Base-by-base conservation (phyloP, 768 basidiomycete species). In the Gloeostereum incarnatum region DNA sequence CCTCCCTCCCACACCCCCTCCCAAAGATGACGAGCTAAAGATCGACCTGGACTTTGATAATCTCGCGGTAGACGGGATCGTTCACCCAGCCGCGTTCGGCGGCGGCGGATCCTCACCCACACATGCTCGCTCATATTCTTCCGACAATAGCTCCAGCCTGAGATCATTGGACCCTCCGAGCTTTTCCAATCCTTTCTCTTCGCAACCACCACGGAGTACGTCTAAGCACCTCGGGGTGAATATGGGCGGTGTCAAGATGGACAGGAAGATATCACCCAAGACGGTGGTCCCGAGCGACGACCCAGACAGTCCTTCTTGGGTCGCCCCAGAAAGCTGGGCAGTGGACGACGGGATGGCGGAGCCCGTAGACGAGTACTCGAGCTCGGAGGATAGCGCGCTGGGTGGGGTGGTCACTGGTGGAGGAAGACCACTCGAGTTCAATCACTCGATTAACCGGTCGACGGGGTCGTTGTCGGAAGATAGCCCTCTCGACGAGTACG, bases 41-140 rank as follows among this genome's bases (percentile, higher is more conserved):
- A 60, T 75, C 41, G 60, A 56, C 17, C 69, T 85, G 30, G 82
- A 87, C 54, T 74, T 73, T 14, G 73, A 90, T 52, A 54, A 88
- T 31, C 71, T 81, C 7, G 60, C 73, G 36, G 90, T 96, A 73
- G 81, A 85, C 26, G 92, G 83, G 5, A 90, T 96, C 51, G 62
- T 94, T 44, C 67, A 90, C 55, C 58, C 62, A 1, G 58, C 60
- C 47, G 23, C 56, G 13, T 57, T 61, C 5, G 60, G 63, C 39
- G 50, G 45, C 40, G 52, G 42, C 38, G 48, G 17, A 46, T 57
- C 42, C 35, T 39, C 49, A 48, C 40, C 35, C 42, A 39, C 47
- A 47, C 20, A 42, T 48, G 18, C 42, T 54, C 17, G 41, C 55
- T 8, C 38, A 31, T 11, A 38, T 35, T 9, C 24, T 69, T 45